Evolutionary conservation across 345 rosid species (phyloP).

Genomic region (Gossypium longicalyx): DNA sequence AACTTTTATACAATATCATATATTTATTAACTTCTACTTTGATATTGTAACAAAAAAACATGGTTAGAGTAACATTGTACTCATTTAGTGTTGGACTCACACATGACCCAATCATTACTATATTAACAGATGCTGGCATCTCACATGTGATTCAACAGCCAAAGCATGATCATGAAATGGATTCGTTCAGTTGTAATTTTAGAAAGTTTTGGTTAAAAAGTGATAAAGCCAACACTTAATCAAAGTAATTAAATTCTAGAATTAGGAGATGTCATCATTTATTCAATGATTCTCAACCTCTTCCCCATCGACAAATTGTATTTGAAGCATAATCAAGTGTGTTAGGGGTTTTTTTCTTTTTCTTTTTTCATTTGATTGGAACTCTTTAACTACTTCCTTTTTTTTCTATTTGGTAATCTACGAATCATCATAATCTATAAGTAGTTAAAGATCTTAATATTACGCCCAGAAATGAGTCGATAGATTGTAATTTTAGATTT

Average conservation of each 20-base stretch:
- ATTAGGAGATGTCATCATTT: neutral
- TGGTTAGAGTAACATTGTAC: neutral
- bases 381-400: neutral
- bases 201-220: neutral
- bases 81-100: neutral
- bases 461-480: neutral
- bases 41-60: too few relatives aligned
- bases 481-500: neutral
- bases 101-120: neutral
- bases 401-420: neutral
- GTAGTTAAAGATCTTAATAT: neutral
- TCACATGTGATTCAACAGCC: constrained; percentile 7
- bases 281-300: neutral
- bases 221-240: neutral
- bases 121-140: neutral
- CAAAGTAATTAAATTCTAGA: neutral
- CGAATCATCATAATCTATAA: neutral
- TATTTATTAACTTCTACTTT: too few relatives aligned
- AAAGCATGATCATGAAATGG: neutral
- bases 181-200: neutral
- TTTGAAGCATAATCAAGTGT: constrained; percentile 12
- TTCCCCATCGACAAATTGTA: neutral
- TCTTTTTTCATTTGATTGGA: neutral
- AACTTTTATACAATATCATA: too few relatives aligned
- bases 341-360: neutral